A percentile compares a stretch with the other conserved stretches of the same genome.
These are phyloP conservation scores for Yamadazyma kanchanaburiensis DNA, from an alignment of 1,139 yeast genomes.

Conservation along the genomic window DNA sequence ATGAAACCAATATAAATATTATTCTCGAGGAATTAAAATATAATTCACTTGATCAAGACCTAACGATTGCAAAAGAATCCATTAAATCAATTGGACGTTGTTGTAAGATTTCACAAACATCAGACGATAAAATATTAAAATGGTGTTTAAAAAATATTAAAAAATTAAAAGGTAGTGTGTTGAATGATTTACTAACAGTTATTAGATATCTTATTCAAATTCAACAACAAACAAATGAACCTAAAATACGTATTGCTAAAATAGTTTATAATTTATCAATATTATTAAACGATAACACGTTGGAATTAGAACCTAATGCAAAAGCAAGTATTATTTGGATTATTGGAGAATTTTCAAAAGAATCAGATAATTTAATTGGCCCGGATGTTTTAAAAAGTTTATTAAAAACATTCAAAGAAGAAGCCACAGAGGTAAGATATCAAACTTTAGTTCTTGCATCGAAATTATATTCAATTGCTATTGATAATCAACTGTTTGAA, in stretches of 20 bases:
- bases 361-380: slow-evolving; percentile 46
- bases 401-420: slow-evolving; percentile 54
- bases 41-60: slow-evolving; percentile 45
- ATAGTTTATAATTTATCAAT: slow-evolving; percentile 38
- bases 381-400: slow-evolving; percentile 74
- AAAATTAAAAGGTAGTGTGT: slow-evolving; percentile 28
- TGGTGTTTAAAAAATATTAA: slow-evolving; percentile 41
- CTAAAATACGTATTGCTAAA: slow-evolving; percentile 21
- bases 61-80: slow-evolving; percentile 46
- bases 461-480: slow-evolving; percentile 59
- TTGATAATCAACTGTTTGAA: slow-evolving; percentile 26
- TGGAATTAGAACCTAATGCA: slow-evolving; percentile 48
- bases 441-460: slow-evolving; percentile 75
- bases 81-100: slow-evolving; percentile 58
- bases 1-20: slow-evolving; percentile 45
- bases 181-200: slow-evolving; percentile 63
- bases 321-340: slow-evolving; percentile 88
- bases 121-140: slow-evolving; percentile 33
- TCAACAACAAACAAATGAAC: slow-evolving; percentile 17
- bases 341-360: slow-evolving; percentile 70
- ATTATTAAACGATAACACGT: slow-evolving; percentile 21
- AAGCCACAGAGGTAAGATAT: slow-evolving; percentile 58
- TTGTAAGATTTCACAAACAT: slow-evolving; percentile 36
- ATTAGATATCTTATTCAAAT: slow-evolving; percentile 73
- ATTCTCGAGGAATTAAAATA: slow-evolving; percentile 70